Evolutionary conservation across 129 eudicot genomes (phyloP), one percentile per base, ranked within the genome.

Genomic region (Chrysanthemum seticuspe): DNA sequence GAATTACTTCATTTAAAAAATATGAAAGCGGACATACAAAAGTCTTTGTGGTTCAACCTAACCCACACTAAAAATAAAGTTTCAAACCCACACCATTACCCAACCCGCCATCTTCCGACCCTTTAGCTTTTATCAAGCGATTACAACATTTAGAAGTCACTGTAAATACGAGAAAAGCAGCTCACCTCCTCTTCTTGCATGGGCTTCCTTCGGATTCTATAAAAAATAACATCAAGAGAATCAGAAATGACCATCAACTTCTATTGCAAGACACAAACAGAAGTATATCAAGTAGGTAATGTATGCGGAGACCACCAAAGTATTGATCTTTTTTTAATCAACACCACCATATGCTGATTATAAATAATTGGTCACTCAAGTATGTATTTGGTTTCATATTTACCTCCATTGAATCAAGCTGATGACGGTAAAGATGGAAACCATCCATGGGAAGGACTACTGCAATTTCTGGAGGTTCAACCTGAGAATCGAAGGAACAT

Each of bases 101-200:
- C 45, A 36, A 36, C 45, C 45, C 9, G 10, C 45, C 45, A 36
- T 36, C 9, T 6, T 36, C 45, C 45, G 2, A 36, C 45, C 45
- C 45, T 36, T 36, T 36, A 36, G 45, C 0, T 64, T 19, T 74
- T 70, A 61, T 40, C 36, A 63, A 70, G 19, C 71, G 23, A 72
- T 57, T 67, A 62, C 60, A 79, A 75, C 45, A 55, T 53, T 69
- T 48, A 60, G 34, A 67, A 77, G 71, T 59, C 12, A 72, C 69
- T 47, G 2, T 63, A 47, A 54, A 59, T 49, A 51, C 55, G 45
- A 68, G 63, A 15, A 47, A 73, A 45, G 55, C 49, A 78, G n/a
- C 87, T 82, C 63, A 91, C 97, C 87, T 82, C 97, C 96, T 76
- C 97, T 91, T 87, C 97, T 91, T 57, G 93, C 96, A 83, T 88